Conservation (phyloP, 257 asterid species). For the Solanum habrochaites region DNA sequence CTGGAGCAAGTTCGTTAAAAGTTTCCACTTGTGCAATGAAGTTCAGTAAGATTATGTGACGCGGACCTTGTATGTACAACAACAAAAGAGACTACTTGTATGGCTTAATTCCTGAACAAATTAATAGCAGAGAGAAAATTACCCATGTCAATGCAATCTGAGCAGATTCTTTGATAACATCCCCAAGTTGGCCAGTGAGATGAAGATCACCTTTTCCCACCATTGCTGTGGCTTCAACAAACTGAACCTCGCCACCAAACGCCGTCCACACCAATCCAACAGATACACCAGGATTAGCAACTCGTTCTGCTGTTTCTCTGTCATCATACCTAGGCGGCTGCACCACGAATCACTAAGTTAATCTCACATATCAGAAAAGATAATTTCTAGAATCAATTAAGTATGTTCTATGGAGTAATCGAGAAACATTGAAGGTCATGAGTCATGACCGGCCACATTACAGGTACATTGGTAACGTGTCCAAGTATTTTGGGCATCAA, state of each 20-base stretch:
- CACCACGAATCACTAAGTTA: slow-evolving; percentile 7
- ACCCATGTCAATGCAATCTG: slow-evolving; percentile 99
- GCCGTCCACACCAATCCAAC: slow-evolving; percentile 96
- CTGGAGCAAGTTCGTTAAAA: neutral
- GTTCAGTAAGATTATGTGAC: neutral
- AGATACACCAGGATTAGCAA: slow-evolving; percentile 86
- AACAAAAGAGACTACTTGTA: neutral
- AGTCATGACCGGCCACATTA: neutral
- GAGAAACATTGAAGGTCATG: neutral
- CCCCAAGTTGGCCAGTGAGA: slow-evolving; percentile 99
- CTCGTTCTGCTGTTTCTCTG: slow-evolving; percentile 81
- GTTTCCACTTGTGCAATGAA: neutral
- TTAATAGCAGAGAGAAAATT: slow-evolving; percentile 4
- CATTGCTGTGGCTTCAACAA: slow-evolving; percentile 90
- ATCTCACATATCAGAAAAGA: neutral
- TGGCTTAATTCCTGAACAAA: neutral
- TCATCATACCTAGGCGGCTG: slow-evolving; percentile 95
- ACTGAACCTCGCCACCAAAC: slow-evolving; percentile 96
- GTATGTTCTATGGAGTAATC: slow-evolving; percentile 2
- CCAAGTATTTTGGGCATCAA: neutral
- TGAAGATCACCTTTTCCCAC: slow-evolving; percentile 95
- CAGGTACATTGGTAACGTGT: neutral
- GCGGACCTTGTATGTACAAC: neutral
- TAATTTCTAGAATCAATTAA: neutral
- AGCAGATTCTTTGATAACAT: slow-evolving; percentile 95